These are phyloP conservation scores for Saposhnikovia divaricata DNA, from an alignment of 129 eudicot genomes.

Conservation along the genomic window DNA sequence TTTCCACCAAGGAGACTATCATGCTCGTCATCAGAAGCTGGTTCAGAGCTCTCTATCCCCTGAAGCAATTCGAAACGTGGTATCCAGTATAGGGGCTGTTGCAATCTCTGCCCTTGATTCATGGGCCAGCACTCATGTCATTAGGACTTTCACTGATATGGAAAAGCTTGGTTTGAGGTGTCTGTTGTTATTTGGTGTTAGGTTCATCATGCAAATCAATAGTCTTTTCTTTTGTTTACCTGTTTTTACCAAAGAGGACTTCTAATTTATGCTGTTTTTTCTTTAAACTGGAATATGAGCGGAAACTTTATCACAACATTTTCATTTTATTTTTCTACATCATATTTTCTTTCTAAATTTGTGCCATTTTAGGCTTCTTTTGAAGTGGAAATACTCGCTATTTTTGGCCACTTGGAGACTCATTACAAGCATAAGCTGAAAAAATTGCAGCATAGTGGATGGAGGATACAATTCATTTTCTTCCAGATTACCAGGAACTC, in stretches of 20 bases:
- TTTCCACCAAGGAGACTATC: conserved; percentile 55
- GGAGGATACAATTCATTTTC: too few species aligned
- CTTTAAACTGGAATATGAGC: background rate
- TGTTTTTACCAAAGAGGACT: background rate
- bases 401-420: too few species aligned
- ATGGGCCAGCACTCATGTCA: conserved; percentile 28
- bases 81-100: conserved; percentile 34
- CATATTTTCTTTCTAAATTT: too few species aligned
- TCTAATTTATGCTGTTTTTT: conserved; percentile 1
- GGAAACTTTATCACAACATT: background rate
- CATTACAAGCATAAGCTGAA: too few species aligned
- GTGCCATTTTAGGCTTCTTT: too few species aligned
- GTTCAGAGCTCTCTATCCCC: conserved; percentile 43
- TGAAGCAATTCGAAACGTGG: conserved; percentile 32
- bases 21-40: conserved; percentile 38
- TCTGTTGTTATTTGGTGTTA: conserved; percentile 7
- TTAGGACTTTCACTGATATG: conserved; percentile 49
- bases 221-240: background rate
- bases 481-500: too few species aligned
- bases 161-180: conserved; percentile 34
- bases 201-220: conserved; percentile 2
- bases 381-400: too few species aligned
- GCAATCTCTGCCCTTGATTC: conserved; percentile 33
- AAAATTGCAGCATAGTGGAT: too few species aligned
- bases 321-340: background rate